phyloP scores from a whole-genome alignment of 768 basidiomycete species.

The Tubosaeta sp. region DNA sequence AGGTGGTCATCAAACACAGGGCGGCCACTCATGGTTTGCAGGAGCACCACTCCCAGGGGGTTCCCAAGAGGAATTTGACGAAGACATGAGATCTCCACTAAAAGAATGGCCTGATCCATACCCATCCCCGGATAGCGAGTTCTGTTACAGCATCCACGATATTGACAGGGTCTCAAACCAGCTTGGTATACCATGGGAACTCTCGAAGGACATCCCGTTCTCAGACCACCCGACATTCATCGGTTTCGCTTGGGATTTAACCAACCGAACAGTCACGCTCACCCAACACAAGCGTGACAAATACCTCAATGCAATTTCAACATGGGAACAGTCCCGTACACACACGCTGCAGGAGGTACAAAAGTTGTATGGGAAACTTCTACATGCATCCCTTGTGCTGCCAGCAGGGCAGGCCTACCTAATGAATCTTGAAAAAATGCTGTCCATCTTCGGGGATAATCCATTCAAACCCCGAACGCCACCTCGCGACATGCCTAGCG shows the following conservation, averaged over 20 bases:
- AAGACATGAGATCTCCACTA: background rate
- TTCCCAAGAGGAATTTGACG: background rate
- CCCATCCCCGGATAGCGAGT: background rate
- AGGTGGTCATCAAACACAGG: background rate
- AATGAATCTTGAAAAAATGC: background rate
- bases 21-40: background rate
- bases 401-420: background rate
- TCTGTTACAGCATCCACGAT: background rate
- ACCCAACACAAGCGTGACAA: background rate
- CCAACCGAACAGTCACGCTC: conserved; percentile 11
- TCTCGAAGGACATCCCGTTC: conserved; percentile 5
- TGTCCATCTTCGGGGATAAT: background rate
- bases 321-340: background rate
- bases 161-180: background rate
- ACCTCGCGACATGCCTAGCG: background rate
- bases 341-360: background rate
- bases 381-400: background rate
- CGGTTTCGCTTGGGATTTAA: conserved; percentile 37
- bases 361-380: background rate
- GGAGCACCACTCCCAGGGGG: background rate
- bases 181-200: conserved; percentile 6
- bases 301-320: background rate
- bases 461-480: background rate
- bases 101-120: background rate
- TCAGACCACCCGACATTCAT: background rate